Evolutionary conservation across 2,329 filamentous ascomycete species (phyloP), one percentile per base, ranked within the genome.

Genomic region (Diaporthe destruens): DNA sequence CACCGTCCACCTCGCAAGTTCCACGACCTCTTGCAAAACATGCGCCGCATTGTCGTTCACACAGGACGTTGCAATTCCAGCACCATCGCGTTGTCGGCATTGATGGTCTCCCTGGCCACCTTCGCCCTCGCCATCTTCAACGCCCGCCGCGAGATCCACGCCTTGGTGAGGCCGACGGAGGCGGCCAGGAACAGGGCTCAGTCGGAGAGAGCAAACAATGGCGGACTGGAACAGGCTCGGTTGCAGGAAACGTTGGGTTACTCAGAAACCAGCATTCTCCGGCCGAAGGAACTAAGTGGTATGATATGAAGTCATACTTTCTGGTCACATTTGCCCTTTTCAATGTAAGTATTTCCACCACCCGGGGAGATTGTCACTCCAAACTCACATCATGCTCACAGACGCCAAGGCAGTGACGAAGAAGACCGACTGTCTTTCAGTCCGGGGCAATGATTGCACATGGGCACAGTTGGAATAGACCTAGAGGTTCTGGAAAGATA

Each of bases 311-410:
- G 53, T 32, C 53, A 44, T 44, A 32, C 53, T 20, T 55, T 55
- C 53, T 55, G 18, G 25, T 32, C 53, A 51, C 53, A 55, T 20
- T 55, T 55, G 53, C 14, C 53, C 53, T 55, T 12, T 16, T 20
- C 53, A 34, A 55, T 55, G 53, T 55, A 32, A 55, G 53, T 55
- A 55, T 34, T 55, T 20, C 42, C 42, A 44, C 53, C 25, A 55
- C 53, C 29, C 20, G 53, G 29, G 29, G 53, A 55, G 53, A 32
- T 18, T 32, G 25, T 55, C 53, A 55, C 53, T 32, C 18, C 53
- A 34, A 32, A 20, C 14, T 55, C 53, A 55, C 25, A 32, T 55
- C 14, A 55, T 36, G 54, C 32, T 39, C 53, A 56, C 51, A 54
- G 25, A 54, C 51, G 16, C 51, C 25, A 32, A 54, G 51, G 51